Base-by-base conservation (phyloP, 352 stramenopile species). In the Paralagenidium karlingii region DNA sequence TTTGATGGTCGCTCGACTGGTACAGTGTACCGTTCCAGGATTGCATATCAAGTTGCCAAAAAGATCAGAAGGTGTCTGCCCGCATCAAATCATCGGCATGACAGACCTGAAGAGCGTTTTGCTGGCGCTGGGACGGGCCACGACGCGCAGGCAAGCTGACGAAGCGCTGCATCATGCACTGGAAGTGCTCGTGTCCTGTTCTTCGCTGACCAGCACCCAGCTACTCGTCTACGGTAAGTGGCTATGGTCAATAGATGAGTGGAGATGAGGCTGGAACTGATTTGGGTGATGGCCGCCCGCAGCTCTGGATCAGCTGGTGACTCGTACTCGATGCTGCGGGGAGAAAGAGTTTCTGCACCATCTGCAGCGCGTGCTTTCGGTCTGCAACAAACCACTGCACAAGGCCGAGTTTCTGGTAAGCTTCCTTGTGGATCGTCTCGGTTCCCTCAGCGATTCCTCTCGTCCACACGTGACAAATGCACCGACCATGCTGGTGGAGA, bases 331-430 rank as follows among this genome's bases (percentile, higher is more conserved):
- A n/a, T n/a, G n/a, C n/a, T n/a, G n/a, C n/a, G n/a, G n/a, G n/a
- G n/a, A n/a, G n/a, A n/a, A 12, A 6, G 32, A 40, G 19, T 38
- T 26, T 16, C 3, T 42, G 12, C 48, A 28, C 3, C 53, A 49
- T 9, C 40, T 84, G 8, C 56, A 62, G 53, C 54, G 64, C 42
- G 45, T 55, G 10, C 60, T 56, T 3, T 39, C 55, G 2, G 62
- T 84, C 29, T 78, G 70, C 46, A 40, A 42, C 2, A 40, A 63
- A 21, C 64, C 70, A 16, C 36, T 32, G 5, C 56, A 45, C 45
- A 84, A 84, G 51, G 65, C 60, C 5, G 53, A 67, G 40, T 67
- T 55, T 28, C 45, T 84, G 2, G 67, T 64, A 16, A 67, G 64
- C 24, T 43, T 47, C 25, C 36, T 84, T 8, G 26, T 71, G 0